Evolutionary conservation across 2,329 filamentous ascomycete genomes (phyloP).

Genomic region (Penicillium brasilianum): DNA sequence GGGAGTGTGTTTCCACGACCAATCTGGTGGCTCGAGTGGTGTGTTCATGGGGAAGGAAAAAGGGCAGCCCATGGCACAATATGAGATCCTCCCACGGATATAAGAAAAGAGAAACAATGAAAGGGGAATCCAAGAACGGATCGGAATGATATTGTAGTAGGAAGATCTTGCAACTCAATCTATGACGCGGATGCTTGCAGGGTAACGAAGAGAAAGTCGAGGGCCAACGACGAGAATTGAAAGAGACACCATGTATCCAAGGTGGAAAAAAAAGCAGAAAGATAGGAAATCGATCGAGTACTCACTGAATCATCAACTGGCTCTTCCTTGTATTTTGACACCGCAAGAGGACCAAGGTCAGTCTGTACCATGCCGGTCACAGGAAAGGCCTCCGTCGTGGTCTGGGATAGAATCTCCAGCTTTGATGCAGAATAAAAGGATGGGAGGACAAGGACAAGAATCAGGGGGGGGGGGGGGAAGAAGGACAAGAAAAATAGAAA

Average conservation of each 20-base stretch:
- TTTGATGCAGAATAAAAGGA: slow-evolving; percentile 4
- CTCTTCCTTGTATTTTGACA: slow-evolving; percentile 56
- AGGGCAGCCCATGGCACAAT: background rate
- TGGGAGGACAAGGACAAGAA: slow-evolving; percentile 17
- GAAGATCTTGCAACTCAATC: slow-evolving; percentile 17
- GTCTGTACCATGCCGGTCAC: slow-evolving; percentile 52
- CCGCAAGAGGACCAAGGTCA: slow-evolving; percentile 45
- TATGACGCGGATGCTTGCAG: slow-evolving; percentile 8
- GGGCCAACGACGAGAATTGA: background rate
- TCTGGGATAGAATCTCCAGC: slow-evolving; percentile 26
- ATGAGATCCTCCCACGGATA: background rate
- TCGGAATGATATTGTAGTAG: slow-evolving; percentile 32
- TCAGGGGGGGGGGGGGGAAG: background rate
- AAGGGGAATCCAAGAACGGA: slow-evolving; percentile 25
- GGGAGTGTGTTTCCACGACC: too few species aligned
- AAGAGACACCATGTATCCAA: slow-evolving; percentile 9
- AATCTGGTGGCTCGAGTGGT: background rate
- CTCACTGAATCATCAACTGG: slow-evolving; percentile 55
- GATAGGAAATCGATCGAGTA: slow-evolving; percentile 29
- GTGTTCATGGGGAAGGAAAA: background rate
- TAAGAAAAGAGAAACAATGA: background rate
- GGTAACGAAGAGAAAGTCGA: slow-evolving; percentile 18
- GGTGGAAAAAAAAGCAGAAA: background rate
- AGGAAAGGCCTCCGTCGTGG: slow-evolving; percentile 35
- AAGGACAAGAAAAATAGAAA: slow-evolving; percentile 14